A percentile compares a stretch with the other conserved stretches of the same genome.
These are phyloP conservation scores for Coccomyxa sp. DNA, from an alignment of 139 green algal species.

Conservation along the genomic window DNA sequence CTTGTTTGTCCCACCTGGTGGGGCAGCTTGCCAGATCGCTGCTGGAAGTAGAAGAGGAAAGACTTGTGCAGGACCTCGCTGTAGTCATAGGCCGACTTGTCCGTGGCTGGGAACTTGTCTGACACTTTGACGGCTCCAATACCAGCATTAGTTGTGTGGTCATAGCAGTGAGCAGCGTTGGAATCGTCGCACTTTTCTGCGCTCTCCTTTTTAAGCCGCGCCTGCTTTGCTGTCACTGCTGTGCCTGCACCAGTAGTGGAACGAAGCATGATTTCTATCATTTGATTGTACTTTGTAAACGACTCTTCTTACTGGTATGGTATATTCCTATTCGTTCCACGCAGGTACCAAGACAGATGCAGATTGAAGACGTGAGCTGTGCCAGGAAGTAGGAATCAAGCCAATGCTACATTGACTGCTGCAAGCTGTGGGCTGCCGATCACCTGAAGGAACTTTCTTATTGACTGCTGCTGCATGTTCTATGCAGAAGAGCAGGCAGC, in stretches of 20 bases:
- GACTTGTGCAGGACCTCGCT: conserved; percentile 16
- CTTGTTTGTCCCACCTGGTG: not conserved
- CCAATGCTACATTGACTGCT: not conserved
- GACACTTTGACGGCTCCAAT: not conserved
- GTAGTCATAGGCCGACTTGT: conserved; percentile 3
- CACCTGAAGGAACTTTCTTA: not conserved
- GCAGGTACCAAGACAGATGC: not conserved
- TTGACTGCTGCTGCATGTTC: not conserved
- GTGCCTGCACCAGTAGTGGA: not conserved
- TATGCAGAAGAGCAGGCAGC: not conserved
- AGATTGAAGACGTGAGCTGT: not conserved
- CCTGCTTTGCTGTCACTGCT: not conserved
- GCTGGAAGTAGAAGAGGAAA: conserved; percentile 9
- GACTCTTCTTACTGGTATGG: not conserved
- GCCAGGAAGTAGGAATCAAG: too few species aligned
- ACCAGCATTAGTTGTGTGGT: not conserved
- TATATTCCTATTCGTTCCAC: not conserved
- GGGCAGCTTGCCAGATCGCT: conserved; percentile 4
- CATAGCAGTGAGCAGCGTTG: not conserved
- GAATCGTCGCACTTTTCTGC: not conserved
- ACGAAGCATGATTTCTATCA: too few species aligned
- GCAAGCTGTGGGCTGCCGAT: not conserved
- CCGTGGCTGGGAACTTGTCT: not conserved
- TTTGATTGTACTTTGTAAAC: not conserved
- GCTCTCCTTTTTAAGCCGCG: not conserved